Conservation (phyloP, 192 early-diverging fungal species). For the Gaertneriomyces sp. region DNA sequence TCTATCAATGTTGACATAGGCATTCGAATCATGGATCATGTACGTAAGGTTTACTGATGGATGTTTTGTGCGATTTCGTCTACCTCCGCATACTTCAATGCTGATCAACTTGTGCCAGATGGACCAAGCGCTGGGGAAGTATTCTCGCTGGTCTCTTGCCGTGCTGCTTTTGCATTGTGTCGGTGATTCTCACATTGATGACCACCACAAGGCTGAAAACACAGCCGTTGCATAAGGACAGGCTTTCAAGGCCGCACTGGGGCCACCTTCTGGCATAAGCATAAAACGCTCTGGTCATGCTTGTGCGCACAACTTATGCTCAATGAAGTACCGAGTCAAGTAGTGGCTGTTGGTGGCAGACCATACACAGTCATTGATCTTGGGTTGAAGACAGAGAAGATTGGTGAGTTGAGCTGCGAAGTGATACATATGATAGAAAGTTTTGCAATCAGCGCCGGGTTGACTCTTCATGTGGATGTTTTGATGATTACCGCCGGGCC, state of each 20-base stretch:
- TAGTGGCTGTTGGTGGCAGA: slow-evolving; percentile 96
- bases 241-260: slow-evolving; percentile 91
- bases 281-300: slow-evolving; percentile 87
- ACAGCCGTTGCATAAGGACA: slow-evolving; percentile 87
- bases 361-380: slow-evolving; percentile 79
- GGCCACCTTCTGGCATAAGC: slow-evolving; percentile 89
- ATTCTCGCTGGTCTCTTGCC: slow-evolving; percentile 87
- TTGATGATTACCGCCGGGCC: slow-evolving; percentile 91
- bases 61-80: too few species aligned
- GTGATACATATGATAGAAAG: slow-evolving; percentile 97
- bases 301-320: slow-evolving; percentile 93
- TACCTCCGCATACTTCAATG: not conserved
- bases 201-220: slow-evolving; percentile 98
- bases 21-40: slow-evolving; percentile 97
- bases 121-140: slow-evolving; percentile 98
- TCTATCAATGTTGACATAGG: slow-evolving; percentile 80
- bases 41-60: slow-evolving; percentile 32
- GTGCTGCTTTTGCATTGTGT: slow-evolving; percentile 70
- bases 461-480: slow-evolving; percentile 95
- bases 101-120: slow-evolving; percentile 54
- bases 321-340: slow-evolving; percentile 91
- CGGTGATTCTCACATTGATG: slow-evolving; percentile 95
- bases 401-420: slow-evolving; percentile 87
- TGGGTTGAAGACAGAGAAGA: slow-evolving; percentile 84
- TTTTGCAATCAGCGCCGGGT: slow-evolving; percentile 85